Percentiles rank a stretch among this genome's conserved stretches.
phyloP scores from a whole-genome alignment of 106 monocot species.

The Dactylorhiza incarnata region DNA sequence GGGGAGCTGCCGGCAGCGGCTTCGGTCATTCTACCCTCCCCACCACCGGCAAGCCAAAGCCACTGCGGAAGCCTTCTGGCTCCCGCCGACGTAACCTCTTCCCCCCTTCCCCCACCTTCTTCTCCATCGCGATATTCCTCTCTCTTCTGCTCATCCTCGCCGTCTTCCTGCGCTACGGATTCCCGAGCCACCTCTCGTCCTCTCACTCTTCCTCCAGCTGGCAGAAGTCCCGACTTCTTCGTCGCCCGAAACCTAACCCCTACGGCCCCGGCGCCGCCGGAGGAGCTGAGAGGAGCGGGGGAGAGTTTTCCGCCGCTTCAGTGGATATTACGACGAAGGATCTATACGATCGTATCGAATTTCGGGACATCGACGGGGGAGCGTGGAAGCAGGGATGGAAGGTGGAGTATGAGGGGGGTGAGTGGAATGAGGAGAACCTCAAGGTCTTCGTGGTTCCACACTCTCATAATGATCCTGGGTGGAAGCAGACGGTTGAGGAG shows the following conservation, averaged over 20 bases:
- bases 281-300: background rate
- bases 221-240: conserved; percentile 13
- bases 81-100: conserved; percentile 14
- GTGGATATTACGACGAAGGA: conserved; percentile 96
- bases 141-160: conserved; percentile 56
- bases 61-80: conserved; percentile 19
- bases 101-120: conserved; percentile 31
- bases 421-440: conserved; percentile 87
- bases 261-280: background rate
- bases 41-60: conserved; percentile 20
- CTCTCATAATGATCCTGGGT: conserved; percentile 97
- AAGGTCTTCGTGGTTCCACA: conserved; percentile 98
- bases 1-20: conserved; percentile 30
- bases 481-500: conserved; percentile 89
- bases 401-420: conserved; percentile 54
- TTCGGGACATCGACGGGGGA: conserved; percentile 73
- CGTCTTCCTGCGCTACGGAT: conserved; percentile 35
- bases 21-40: conserved; percentile 36
- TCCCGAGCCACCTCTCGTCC: conserved; percentile 27
- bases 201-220: conserved; percentile 10
- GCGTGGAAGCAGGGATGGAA: conserved; percentile 97
- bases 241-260: conserved; percentile 13
- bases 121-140: conserved; percentile 40
- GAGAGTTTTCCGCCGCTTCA: conserved; percentile 16
- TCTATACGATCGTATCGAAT: conserved; percentile 87